Evolutionary conservation across 805 yeast genomes (phyloP).

Genomic region (Starmerella vitae): DNA sequence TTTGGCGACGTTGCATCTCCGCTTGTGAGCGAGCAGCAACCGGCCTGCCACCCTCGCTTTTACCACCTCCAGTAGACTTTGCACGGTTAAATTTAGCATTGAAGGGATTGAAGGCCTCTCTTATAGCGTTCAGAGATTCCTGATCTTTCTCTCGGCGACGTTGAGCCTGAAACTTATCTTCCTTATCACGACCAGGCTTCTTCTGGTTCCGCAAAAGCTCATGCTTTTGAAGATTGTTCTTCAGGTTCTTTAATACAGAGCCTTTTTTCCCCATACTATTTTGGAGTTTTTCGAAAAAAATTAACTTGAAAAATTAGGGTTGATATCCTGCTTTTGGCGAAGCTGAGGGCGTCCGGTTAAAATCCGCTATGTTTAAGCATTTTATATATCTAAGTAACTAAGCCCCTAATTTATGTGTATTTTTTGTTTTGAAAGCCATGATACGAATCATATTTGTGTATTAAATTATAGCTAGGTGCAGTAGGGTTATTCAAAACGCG

Average conservation of each 20-base stretch:
- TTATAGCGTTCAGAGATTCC: slow-evolving; percentile 42
- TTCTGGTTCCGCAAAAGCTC: slow-evolving; percentile 34
- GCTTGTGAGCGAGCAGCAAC: slow-evolving; percentile 56
- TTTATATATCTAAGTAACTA: too few species aligned
- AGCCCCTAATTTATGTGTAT: too few species aligned
- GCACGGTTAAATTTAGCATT: slow-evolving; percentile 59
- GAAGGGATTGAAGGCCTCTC: slow-evolving; percentile 82
- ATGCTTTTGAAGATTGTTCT: slow-evolving; percentile 39
- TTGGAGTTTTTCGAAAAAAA: too few species aligned
- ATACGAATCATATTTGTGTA: too few species aligned
- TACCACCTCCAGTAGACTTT: slow-evolving; percentile 36
- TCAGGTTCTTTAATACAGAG: slow-evolving; percentile 21
- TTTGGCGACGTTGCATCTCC: slow-evolving; percentile 45
- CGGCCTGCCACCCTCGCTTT: slow-evolving; percentile 35
- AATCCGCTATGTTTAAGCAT: too few species aligned
- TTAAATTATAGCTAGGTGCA: too few species aligned
- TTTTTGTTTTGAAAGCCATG: too few species aligned
- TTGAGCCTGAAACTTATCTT: slow-evolving; percentile 27
- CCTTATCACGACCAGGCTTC: slow-evolving; percentile 7
- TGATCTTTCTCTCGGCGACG: slow-evolving; percentile 36
- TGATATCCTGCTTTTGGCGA: too few species aligned
- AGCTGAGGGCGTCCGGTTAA: too few species aligned
- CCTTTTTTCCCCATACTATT: too few species aligned
- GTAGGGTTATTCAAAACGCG: too few species aligned
- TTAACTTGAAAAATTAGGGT: too few species aligned